Evolutionary conservation across 1,139 yeast genomes (phyloP), one percentile per base, ranked within the genome.

Genomic region (Pichiaceae sp.): DNA sequence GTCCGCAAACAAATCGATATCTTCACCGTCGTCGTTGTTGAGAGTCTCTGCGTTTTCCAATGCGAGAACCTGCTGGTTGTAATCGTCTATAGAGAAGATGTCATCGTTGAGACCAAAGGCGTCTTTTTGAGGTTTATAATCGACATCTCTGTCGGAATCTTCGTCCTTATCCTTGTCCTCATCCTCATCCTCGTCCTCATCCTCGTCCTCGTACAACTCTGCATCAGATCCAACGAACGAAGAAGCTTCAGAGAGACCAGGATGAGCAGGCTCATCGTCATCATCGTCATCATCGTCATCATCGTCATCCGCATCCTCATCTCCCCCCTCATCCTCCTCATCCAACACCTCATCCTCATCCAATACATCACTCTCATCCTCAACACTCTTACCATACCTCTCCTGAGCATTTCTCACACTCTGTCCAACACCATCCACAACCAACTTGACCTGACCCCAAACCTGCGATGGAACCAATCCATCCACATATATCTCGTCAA

Each of bases 391-490:
- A 11, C 44, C 50, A 33, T 51, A 41, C 37, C 48, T 37, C 49
- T 57, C 56, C 43, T 62, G 65, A 38, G 71, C 52, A 45, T 68
- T 64, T 47, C 78, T 50, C 37, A 83, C 62, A 38, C 67, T 66
- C 33, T 75, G 83, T 32, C 75, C 74, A 18, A 78, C 77, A 4
- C 78, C 78, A 41, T 82, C 91, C 32, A 86, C 66, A 21, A 91
- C 80, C 64, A 91, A 72, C 58, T 82, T 85, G 3, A 86, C 79
- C 58, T 91, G 97, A 38, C 94, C 95, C 85, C 89, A 91, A 0
- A 91, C 89, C 56, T 91, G 97, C 31, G 82, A 75, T 14, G 95
- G 79, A 56, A 85, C 96, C 40, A 91, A 66, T 1, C 96, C 97
- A 38, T 86, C 94, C 19, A 83, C 70, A 49, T 80, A 78, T 20